Percentiles rank a stretch among this genome's conserved stretches.
Evolutionary conservation across 2,329 filamentous ascomycete genomes (phyloP).

Genomic region (Fusarium verrucosum): DNA sequence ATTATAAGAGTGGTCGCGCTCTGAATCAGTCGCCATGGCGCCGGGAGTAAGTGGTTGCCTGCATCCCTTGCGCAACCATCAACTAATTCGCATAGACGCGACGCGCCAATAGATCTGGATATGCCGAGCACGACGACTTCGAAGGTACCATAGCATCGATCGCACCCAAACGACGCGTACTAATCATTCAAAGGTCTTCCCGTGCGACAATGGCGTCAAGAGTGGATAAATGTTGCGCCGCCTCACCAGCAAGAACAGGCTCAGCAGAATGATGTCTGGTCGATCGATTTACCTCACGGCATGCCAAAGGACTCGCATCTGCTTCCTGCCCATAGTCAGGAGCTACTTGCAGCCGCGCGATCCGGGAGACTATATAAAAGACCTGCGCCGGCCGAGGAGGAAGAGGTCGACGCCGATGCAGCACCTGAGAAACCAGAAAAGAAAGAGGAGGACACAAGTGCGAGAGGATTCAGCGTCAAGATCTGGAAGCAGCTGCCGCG

Average conservation of each 20-base stretch:
- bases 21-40: conserved; percentile 48
- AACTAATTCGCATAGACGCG: conserved; percentile 56
- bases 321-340: conserved; percentile 80
- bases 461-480: conserved; percentile 64
- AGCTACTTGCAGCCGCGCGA: conserved; percentile 81
- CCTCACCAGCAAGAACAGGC: conserved; percentile 70
- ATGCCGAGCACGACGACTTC: conserved; percentile 69
- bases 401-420: conserved; percentile 63
- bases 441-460: conserved; percentile 68
- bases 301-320: conserved; percentile 89
- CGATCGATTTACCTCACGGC: conserved; percentile 75
- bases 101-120: conserved; percentile 65
- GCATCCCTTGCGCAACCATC: conserved; percentile 8
- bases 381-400: conserved; percentile 68
- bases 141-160: conserved; percentile 56
- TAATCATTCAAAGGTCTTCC: conserved; percentile 72
- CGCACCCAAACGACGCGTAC: conserved; percentile 8
- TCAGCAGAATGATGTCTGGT: conserved; percentile 74
- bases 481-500: conserved; percentile 70
- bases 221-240: conserved; percentile 73
- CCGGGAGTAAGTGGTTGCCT: conserved; percentile 50
- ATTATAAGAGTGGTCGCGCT: not conserved
- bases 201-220: conserved; percentile 87
- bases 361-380: conserved; percentile 81
- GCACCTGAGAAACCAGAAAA: conserved; percentile 64